A percentile compares a stretch with the other conserved stretches of the same genome.
phyloP scores from a whole-genome alignment of 768 basidiomycete genomes.

The Lentinula guzmanii region DNA sequence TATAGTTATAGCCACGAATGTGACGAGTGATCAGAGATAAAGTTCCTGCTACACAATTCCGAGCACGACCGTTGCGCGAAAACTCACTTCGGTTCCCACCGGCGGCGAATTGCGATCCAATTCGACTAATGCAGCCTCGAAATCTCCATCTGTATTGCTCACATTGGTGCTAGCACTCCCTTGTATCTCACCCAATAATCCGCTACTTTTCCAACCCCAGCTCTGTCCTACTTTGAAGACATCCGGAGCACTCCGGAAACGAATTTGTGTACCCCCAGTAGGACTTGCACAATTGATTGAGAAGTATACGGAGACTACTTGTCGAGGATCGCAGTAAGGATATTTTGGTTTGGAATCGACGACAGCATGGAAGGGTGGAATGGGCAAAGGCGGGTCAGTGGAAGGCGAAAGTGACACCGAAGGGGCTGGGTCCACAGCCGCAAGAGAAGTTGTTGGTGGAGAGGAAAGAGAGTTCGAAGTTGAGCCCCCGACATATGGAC shows the following conservation, averaged over 20 bases:
- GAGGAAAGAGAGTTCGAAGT: slow-evolving; percentile 5
- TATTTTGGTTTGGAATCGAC: slow-evolving; percentile 22
- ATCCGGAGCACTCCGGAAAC: slow-evolving; percentile 84
- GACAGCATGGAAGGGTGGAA: not conserved
- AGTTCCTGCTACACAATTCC: slow-evolving; percentile 3
- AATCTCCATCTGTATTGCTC: slow-evolving; percentile 28
- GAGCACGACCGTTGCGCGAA: slow-evolving; percentile 9
- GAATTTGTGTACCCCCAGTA: slow-evolving; percentile 75
- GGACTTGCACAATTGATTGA: slow-evolving; percentile 76
- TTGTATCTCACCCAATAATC: slow-evolving; percentile 20
- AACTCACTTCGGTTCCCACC: slow-evolving; percentile 16
- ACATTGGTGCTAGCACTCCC: slow-evolving; percentile 31
- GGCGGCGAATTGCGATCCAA: slow-evolving; percentile 10
- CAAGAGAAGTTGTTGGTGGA: not conserved
- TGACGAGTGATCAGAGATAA: not conserved
- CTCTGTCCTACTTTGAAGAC: slow-evolving; percentile 80
- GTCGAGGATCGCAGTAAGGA: slow-evolving; percentile 72
- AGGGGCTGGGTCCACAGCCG: not conserved
- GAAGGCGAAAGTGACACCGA: not conserved
- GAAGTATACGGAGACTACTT: slow-evolving; percentile 74
- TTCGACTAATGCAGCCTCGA: slow-evolving; percentile 9
- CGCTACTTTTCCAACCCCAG: slow-evolving; percentile 87
- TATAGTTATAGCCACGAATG: too few relatives aligned
- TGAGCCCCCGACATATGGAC: not conserved
- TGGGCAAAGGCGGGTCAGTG: not conserved